Evolutionary conservation across 192 early-diverging fungal species (phyloP).

Genomic region (Chytriomyces sp.): DNA sequence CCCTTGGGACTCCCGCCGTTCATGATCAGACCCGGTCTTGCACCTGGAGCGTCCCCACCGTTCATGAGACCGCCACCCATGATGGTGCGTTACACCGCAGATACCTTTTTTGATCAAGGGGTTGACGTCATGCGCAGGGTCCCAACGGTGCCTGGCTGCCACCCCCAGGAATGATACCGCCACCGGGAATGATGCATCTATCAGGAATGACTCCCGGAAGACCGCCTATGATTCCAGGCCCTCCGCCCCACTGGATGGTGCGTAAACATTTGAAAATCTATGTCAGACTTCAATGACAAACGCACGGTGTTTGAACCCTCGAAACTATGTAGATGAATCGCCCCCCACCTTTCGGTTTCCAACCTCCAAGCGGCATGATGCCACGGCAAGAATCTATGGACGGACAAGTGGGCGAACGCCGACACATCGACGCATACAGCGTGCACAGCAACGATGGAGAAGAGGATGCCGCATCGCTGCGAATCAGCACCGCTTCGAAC

Average conservation of each 20-base stretch:
- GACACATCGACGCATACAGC: background rate
- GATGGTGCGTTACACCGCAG: slow-evolving; percentile 1
- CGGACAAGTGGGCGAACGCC: background rate
- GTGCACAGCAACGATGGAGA: background rate
- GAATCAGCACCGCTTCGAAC: background rate
- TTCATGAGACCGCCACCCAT: slow-evolving; percentile 24
- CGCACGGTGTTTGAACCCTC: background rate
- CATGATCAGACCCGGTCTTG: slow-evolving; percentile 14
- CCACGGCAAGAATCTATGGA: background rate
- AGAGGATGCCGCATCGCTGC: background rate
- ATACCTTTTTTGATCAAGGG: background rate
- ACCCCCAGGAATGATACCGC: slow-evolving; percentile 19
- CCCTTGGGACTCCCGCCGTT: background rate
- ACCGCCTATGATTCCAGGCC: slow-evolving; percentile 23
- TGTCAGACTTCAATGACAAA: background rate
- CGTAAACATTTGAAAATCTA: background rate
- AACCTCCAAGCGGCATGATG: background rate
- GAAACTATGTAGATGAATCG: background rate
- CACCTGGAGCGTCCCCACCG: slow-evolving; percentile 18
- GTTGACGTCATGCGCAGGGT: background rate
- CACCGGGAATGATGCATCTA: slow-evolving; percentile 16
- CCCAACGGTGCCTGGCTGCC: slow-evolving; percentile 24
- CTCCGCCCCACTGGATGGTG: slow-evolving; percentile 29
- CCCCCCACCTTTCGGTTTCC: background rate
- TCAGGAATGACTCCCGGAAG: background rate